Evolutionary conservation across 2,329 filamentous ascomycete genomes (phyloP), one percentile per base, ranked within the genome.

Genomic region (Scytalidium lignicola): DNA sequence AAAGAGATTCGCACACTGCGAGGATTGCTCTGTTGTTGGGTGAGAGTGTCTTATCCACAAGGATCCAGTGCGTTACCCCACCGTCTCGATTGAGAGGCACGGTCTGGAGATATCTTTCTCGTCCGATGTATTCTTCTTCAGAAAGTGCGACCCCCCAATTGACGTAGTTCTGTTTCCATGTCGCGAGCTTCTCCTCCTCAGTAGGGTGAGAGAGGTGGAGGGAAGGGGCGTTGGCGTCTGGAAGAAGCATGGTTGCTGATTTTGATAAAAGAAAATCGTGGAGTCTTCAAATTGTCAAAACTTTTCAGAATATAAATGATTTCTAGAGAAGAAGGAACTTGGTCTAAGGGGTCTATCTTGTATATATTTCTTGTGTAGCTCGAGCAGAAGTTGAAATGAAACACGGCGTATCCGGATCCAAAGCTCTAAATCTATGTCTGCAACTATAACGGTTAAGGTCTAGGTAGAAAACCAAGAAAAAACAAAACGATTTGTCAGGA

Each of bases 41-140:
- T 2, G 65, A 53, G 43, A 65, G 51, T 37, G 59, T 48, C 45
- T 58, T 56, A 49, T 79, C 71, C 3, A 82, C 83, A 23, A 88
- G 73, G 48, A 87, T 76, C 84, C 84, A 87, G 55, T 77, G 74
- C 9, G 74, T 74, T 52, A 86, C 70, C 37, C 83, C 82, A 37
- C 76, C 78, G 53, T 82, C 66, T 44, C 71, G 70, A 13, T 81
- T 74, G 17, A 87, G 70, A 6, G 82, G 76, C 0, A 81, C 73
- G 2, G 74, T 77, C 9, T 74, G 72, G 9, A 87, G 72, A 61
- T 76, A 76, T 15, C 65, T 63, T 62, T 86, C 84, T 41, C 85
- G 77, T 41, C 72, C 65, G 37, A 87, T 66, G 60, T 87, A 88
- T 32, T 73, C 70, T 1, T 75, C 59, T 4, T 75, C 60, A 3